Conservation (phyloP, 2,329 filamentous ascomycete species). For the Madurella mycetomatis region DNA sequence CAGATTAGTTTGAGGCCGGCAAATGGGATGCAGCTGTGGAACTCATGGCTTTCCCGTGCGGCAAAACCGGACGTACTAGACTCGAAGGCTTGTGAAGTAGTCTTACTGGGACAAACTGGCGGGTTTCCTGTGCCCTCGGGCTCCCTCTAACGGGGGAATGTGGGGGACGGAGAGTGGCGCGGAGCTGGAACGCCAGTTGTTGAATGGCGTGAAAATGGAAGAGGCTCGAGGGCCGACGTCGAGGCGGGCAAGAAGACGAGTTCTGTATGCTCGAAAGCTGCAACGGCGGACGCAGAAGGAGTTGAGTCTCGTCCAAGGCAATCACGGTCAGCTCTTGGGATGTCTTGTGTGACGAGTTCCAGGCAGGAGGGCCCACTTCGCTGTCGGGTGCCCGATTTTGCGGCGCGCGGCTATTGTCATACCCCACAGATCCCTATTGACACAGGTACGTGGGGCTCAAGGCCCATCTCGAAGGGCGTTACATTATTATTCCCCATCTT, state of each 20-base stretch:
- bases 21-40: background rate
- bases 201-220: background rate
- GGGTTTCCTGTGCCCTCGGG: background rate
- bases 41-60: background rate
- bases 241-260: background rate
- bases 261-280: background rate
- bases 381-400: background rate
- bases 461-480: no score
- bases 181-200: background rate
- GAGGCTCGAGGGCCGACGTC: background rate
- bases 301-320: slow-evolving; percentile 1
- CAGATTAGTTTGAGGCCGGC: no score
- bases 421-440: background rate
- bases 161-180: slow-evolving; percentile 4
- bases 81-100: background rate
- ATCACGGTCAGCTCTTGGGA: slow-evolving; percentile 6
- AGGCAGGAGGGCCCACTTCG: slow-evolving; percentile 15
- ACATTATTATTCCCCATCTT: no score
- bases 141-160: slow-evolving; percentile 1
- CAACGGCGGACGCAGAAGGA: background rate
- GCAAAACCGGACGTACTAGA: background rate
- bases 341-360: slow-evolving; percentile 2
- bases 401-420: background rate
- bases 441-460: background rate
- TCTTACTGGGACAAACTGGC: background rate